Evolutionary conservation across 768 basidiomycete genomes (phyloP), one percentile per base, ranked within the genome.

Genomic region (Naematelia aurantialba): DNA sequence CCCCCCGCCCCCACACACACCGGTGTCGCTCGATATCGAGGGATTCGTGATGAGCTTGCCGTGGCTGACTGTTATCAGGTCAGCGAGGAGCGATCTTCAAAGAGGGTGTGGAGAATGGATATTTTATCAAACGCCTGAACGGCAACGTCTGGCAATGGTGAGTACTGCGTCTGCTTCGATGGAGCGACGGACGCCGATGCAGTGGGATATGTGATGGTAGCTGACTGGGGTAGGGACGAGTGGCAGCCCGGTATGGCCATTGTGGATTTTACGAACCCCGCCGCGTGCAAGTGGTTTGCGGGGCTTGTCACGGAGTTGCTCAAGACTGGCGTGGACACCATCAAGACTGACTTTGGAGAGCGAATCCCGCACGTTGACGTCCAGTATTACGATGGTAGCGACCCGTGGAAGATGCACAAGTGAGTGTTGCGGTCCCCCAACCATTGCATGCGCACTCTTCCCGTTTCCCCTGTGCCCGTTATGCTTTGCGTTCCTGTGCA

Each of bases 351-450:
- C 68, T 89, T 89, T 69, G 87, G 84, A 26, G 87, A 89, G 73
- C 82, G 87, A 11, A 87, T 88, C 52, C 87, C 87, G 1, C 86
- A 88, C 68, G 76, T 83, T 0, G 79, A 80, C 22, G 82, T 88
- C 55, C 78, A 78, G 17, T 88, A 82, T 79, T 80, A 85, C 69
- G 84, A 87, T 63, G 85, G 85, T 8, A 84, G 84, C 10, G 85
- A 87, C 70, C 84, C 87, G 0, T 81, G 82, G 78, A 80, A 83
- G 58, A 82, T 85, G 79, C 87, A 89, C 79, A 89, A 88, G 68
- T 69, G 44, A 51, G 68, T 47, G n/a, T n/a, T n/a, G n/a, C n/a
- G n/a, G n/a, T n/a, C n/a, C n/a, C n/a, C n/a, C n/a, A n/a, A n/a
- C n/a, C n/a, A n/a, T n/a, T n/a, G n/a, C 5, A 24, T 19, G 12